Evolutionary conservation across 352 stramenopile genomes (phyloP).

Genomic region (Globisporangium cederbergense): DNA sequence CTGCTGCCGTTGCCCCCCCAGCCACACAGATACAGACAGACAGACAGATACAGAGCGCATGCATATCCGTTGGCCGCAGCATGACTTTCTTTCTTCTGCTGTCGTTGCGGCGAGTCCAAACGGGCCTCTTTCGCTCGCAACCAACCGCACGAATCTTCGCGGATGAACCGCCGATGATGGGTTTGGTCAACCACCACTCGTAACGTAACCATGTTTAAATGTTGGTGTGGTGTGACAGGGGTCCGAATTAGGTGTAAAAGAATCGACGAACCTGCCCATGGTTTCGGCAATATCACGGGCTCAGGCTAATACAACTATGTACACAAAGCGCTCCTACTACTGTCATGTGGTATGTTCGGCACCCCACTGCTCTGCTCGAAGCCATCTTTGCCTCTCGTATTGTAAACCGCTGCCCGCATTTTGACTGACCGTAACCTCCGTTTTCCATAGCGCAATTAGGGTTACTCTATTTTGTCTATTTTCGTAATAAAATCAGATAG

Average conservation of each 20-base stretch:
- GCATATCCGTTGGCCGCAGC: not conserved
- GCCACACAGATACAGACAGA: too few relatives aligned
- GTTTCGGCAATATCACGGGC: too few relatives aligned
- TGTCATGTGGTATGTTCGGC: too few relatives aligned
- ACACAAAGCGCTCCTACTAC: not conserved
- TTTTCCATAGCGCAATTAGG: not conserved
- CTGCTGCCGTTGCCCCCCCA: not conserved
- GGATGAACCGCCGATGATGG: not conserved
- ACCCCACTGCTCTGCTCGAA: not conserved
- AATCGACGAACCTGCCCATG: not conserved
- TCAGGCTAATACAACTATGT: too few relatives aligned
- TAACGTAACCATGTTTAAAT: not conserved
- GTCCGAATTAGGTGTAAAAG: not conserved
- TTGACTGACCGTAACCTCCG: not conserved
- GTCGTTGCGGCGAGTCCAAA: not conserved
- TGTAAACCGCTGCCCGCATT: not conserved
- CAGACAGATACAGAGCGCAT: too few relatives aligned
- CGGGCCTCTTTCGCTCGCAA: not conserved
- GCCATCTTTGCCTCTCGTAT: not conserved
- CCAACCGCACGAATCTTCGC: constrained; percentile 2
- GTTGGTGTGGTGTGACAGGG: not conserved
- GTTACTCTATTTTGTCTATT: not conserved
- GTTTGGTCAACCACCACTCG: not conserved
- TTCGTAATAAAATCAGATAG: not conserved
- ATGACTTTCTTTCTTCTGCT: not conserved